Conservation (phyloP, 768 basidiomycete species). For the Daedaleopsis sinensis region DNA sequence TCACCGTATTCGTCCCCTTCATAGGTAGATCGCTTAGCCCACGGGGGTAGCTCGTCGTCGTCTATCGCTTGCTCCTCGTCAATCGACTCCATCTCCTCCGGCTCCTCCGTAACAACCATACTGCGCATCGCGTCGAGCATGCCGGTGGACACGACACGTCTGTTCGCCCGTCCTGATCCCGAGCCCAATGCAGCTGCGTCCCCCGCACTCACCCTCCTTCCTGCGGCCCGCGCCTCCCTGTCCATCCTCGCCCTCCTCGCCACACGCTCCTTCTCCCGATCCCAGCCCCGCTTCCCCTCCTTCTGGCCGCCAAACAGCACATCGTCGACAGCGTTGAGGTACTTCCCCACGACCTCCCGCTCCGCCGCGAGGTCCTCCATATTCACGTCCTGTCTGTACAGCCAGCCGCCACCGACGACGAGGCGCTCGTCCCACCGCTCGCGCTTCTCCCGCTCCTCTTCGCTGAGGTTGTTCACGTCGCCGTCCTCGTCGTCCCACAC, state of each 20-base stretch:
- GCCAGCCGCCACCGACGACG: constrained; percentile 80
- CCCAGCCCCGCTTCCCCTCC: constrained; percentile 51
- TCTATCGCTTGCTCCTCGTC: constrained; percentile 56
- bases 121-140: constrained; percentile 56
- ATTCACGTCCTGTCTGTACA: constrained; percentile 70
- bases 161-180: constrained; percentile 28
- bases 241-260: constrained; percentile 45
- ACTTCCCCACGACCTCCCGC: constrained; percentile 54
- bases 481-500: constrained; percentile 82
- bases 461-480: constrained; percentile 47
- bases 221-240: constrained; percentile 42
- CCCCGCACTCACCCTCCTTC: constrained; percentile 50
- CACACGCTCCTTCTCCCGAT: constrained; percentile 47
- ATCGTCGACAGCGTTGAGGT: constrained; percentile 80
- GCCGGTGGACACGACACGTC: constrained; percentile 62
- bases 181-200: constrained; percentile 34
- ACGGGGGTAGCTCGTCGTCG: constrained; percentile 74
- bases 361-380: constrained; percentile 60
- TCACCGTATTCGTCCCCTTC: constrained; percentile 59
- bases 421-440: constrained; percentile 84
- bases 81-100: constrained; percentile 53
- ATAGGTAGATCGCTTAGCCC: constrained; percentile 70
- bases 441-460: constrained; percentile 55
- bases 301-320: constrained; percentile 70
- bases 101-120: constrained; percentile 55